Conservation (phyloP, 257 asterid genomes). For the Solanum chiquidenum region DNA sequence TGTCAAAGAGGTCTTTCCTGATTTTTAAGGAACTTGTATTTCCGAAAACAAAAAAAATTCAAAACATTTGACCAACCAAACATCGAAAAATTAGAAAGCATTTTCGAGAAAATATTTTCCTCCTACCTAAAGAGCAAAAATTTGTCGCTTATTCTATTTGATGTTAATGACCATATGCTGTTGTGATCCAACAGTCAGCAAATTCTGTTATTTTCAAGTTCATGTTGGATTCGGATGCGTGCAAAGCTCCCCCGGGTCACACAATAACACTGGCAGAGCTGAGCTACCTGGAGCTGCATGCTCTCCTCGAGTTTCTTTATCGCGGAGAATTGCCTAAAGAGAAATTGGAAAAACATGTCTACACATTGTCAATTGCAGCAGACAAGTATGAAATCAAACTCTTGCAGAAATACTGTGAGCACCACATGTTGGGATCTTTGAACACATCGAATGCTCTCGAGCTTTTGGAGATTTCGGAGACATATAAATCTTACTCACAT, state of each 20-base stretch:
- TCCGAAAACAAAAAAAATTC: too few species aligned
- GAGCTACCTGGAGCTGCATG: conserved; percentile 25
- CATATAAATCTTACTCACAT: conserved; percentile 45
- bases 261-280: conserved; percentile 55
- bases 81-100: too few species aligned
- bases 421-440: conserved; percentile 54
- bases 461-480: conserved; percentile 61
- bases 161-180: not conserved
- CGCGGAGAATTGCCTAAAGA: conserved; percentile 50
- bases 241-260: conserved; percentile 67
- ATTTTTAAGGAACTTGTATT: not conserved
- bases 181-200: not conserved
- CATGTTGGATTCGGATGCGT: conserved; percentile 15
- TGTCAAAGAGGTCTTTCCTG: not conserved
- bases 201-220: not conserved
- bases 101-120: too few species aligned
- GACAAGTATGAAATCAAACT: conserved; percentile 68
- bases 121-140: too few species aligned
- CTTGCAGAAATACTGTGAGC: conserved; percentile 59
- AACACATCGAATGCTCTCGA: conserved; percentile 63
- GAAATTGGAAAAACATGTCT: conserved; percentile 54
- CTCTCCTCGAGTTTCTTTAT: conserved; percentile 62
- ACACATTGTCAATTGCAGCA: conserved; percentile 29
- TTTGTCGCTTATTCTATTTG: too few species aligned
- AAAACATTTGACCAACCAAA: too few species aligned